Base-by-base conservation (phyloP, 306 rosid species). In the Pterocarpus macrocarpus region DNA sequence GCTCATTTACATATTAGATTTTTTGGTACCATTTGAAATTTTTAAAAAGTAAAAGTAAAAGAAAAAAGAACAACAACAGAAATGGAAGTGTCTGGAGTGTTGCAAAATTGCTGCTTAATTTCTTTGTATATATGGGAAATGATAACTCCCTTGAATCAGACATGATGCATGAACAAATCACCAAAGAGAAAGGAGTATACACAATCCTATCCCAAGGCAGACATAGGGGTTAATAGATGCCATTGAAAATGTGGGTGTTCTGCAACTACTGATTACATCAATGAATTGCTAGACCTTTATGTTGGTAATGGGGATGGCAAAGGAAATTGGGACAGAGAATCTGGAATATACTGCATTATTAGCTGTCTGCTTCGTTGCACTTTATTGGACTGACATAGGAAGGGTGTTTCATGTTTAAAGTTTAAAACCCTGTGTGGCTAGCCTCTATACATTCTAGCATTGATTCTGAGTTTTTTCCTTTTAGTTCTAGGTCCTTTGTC, bases 1-100 rank as follows among this genome's bases (percentile, higher is more conserved):
- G 56, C 11, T 74, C 71, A 10, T 57, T 41, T 64, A 34, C 8
- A 39, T 73, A 13, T 64, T 75, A 34, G 80, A 73, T 44, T 62
- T 12, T 22, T 41, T 67, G 63, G 65, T 55, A 53, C 13, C 0
- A 33, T 17, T 59, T 1, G 33, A 57, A 17, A 30, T 38, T 69
- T 81, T 16, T 66, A 30, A 59, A 22, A 22, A 22, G 28, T 22
- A 59, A 28, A 30, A 30, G 0, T 28, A 28, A 59, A 4, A 28
- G 2, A 8, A 32, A 22, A 22, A 22, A 22, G 28, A 22, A 22
- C 28, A 32, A 32, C 1, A 32, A 8, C 36, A 22, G 28, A 53
- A 15, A 2, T 53, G 17, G 30, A 53, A 53, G 59, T 8, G 59
- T n/a, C 2, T 15, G 17, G 59, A 16, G 2, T 53, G 59, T 16